phyloP scores from a whole-genome alignment of 495 filamentous ascomycete genomes.

The Penicillium coprophilum region DNA sequence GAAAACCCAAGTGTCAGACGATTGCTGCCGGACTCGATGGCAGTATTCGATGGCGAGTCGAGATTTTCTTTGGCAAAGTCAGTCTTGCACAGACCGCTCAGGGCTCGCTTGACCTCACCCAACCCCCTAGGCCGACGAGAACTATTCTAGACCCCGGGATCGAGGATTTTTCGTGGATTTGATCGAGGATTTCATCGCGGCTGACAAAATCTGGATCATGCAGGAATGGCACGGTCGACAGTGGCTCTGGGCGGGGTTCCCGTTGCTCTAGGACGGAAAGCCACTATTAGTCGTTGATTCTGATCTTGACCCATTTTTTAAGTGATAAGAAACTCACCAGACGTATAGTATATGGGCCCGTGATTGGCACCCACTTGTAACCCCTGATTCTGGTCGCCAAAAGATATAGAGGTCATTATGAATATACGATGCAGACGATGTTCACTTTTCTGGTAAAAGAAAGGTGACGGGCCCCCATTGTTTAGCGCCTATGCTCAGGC shows the following conservation, averaged over 20 bases:
- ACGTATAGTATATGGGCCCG: too few relatives aligned
- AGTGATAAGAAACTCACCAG: too few relatives aligned
- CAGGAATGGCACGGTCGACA: constrained; percentile 27
- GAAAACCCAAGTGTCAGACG: constrained; percentile 48
- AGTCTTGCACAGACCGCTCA: constrained; percentile 4
- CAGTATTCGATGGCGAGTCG: constrained; percentile 41
- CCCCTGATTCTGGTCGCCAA: too few relatives aligned
- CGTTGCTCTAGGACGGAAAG: neutral
- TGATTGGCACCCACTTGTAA: too few relatives aligned
- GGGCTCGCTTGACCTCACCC: constrained; percentile 19
- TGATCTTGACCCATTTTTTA: neutral
- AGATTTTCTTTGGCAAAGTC: constrained; percentile 30
- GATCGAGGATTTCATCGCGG: constrained; percentile 22
- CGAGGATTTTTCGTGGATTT: constrained; percentile 24
- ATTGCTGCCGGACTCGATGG: constrained; percentile 34
- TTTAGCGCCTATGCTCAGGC: too few relatives aligned
- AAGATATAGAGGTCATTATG: too few relatives aligned
- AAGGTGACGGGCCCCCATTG: too few relatives aligned
- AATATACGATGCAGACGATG: too few relatives aligned
- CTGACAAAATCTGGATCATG: constrained; percentile 35
- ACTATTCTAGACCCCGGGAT: constrained; percentile 20
- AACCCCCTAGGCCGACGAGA: constrained; percentile 31
- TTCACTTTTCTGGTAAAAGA: too few relatives aligned
- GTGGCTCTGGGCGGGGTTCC: constrained; percentile 15
- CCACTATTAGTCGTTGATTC: neutral